Conservation (phyloP, 177 flowering plant species). For the Vitis hybrid region DNA sequence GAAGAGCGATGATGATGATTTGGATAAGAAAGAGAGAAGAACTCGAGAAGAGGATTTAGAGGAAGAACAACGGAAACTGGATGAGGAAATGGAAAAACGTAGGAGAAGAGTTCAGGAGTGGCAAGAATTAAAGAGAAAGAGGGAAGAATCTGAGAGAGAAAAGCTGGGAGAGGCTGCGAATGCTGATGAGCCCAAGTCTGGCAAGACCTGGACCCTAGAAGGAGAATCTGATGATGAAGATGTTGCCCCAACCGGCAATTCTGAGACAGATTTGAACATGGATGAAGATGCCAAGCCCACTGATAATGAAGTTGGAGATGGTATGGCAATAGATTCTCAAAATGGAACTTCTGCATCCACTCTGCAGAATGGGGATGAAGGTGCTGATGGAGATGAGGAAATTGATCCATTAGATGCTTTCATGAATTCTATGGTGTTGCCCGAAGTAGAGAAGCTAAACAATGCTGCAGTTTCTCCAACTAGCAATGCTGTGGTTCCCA, state of each 20-base stretch:
- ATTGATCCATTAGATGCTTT: slow-evolving; percentile 97
- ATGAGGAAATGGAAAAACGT: slow-evolving; percentile 94
- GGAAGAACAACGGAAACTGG: slow-evolving; percentile 78
- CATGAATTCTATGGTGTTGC: slow-evolving; percentile 90
- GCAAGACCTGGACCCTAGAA: slow-evolving; percentile 94
- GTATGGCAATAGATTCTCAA: slow-evolving; percentile 47
- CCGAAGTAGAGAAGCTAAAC: slow-evolving; percentile 79
- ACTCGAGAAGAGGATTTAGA: slow-evolving; percentile 69
- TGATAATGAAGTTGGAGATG: slow-evolving; percentile 33
- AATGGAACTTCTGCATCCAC: slow-evolving; percentile 22
- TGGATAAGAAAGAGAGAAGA: slow-evolving; percentile 37
- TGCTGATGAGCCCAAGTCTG: slow-evolving; percentile 58
- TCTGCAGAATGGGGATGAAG: slow-evolving; percentile 29
- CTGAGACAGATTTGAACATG: slow-evolving; percentile 39
- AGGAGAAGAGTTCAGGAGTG: slow-evolving; percentile 98
- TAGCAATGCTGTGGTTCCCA: slow-evolving; percentile 52
- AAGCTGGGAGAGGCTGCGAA: slow-evolving; percentile 39
- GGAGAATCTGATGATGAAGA: slow-evolving; percentile 98
- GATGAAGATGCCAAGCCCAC: slow-evolving; percentile 39
- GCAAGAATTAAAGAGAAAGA: slow-evolving; percentile 85
- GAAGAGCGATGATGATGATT: slow-evolving; percentile 42
- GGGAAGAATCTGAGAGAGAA: slow-evolving; percentile 77
- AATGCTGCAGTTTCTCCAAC: slow-evolving; percentile 26
- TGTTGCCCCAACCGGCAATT: slow-evolving; percentile 31
- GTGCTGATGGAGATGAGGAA: slow-evolving; percentile 65